Evolutionary conservation across 106 monocot genomes (phyloP).

Genomic region (Phalaenopsis equestris): DNA sequence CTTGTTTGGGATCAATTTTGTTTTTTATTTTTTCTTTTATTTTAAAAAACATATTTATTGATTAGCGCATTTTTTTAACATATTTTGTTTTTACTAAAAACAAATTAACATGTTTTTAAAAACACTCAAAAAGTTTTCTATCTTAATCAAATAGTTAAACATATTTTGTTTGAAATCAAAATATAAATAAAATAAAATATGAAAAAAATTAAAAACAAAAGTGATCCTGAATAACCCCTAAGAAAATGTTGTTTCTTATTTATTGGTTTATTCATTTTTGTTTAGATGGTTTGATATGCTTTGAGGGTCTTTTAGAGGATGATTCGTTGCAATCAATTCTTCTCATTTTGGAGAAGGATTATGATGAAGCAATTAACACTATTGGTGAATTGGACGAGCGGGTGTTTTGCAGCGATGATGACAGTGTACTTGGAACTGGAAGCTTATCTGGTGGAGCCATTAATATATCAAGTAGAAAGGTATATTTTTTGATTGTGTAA

Average conservation of each 20-base stretch:
- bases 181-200: background rate
- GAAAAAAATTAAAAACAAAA: no score
- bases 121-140: no score
- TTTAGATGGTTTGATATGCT: constrained; percentile 71
- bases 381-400: constrained; percentile 86
- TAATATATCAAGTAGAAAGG: constrained; percentile 58
- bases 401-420: constrained; percentile 70
- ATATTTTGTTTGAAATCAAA: no score
- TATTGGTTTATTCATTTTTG: background rate
- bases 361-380: constrained; percentile 48
- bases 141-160: no score
- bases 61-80: no score
- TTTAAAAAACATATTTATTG: no score
- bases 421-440: constrained; percentile 80
- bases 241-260: background rate
- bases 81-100: no score
- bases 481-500: constrained; percentile 8
- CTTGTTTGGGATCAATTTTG: no score
- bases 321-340: constrained; percentile 56
- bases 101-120: no score
- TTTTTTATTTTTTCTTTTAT: no score
- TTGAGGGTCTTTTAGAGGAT: constrained; percentile 78
- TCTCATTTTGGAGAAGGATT: constrained; percentile 68
- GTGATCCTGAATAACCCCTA: background rate
- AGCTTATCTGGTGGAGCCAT: constrained; percentile 86